phyloP scores from a whole-genome alignment of 1,284 basidiomycete genomes.

The Cutaneotrichosporon sp. region DNA sequence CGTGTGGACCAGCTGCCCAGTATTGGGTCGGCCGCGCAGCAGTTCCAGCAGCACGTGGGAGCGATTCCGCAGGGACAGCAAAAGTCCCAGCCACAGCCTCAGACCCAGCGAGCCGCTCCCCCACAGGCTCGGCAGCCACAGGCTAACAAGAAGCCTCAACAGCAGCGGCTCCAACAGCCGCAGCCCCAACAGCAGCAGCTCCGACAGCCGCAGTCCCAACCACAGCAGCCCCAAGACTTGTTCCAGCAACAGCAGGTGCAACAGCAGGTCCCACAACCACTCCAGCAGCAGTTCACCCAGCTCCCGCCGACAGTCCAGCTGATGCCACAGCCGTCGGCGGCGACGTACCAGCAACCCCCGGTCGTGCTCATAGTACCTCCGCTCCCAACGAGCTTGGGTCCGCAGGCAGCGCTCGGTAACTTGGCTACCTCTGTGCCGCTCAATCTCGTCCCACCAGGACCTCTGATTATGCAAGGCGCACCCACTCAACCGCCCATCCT shows the following conservation, averaged over 20 bases:
- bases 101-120: not conserved
- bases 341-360: not conserved
- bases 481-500: not conserved
- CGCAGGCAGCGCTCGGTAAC: not conserved
- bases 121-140: not conserved
- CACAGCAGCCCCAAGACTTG: too few relatives aligned
- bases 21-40: not conserved
- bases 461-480: too few relatives aligned
- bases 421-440: not conserved
- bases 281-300: too few relatives aligned
- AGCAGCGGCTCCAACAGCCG: not conserved
- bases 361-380: not conserved
- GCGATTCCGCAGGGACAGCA: not conserved
- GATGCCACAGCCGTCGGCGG: not conserved
- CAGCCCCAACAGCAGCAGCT: not conserved
- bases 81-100: not conserved
- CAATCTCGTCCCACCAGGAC: not conserved
- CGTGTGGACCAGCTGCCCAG: not conserved
- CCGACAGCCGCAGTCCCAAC: not conserved
- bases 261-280: too few relatives aligned
- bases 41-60: conserved; percentile 10
- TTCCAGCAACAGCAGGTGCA: too few relatives aligned
- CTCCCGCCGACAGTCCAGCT: not conserved
- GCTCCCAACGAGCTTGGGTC: not conserved
- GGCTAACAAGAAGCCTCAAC: not conserved